Percentiles rank a stretch among this genome's conserved stretches.
phyloP scores from a whole-genome alignment of 805 yeast genomes.

The Blastobotrys mokoenaii region DNA sequence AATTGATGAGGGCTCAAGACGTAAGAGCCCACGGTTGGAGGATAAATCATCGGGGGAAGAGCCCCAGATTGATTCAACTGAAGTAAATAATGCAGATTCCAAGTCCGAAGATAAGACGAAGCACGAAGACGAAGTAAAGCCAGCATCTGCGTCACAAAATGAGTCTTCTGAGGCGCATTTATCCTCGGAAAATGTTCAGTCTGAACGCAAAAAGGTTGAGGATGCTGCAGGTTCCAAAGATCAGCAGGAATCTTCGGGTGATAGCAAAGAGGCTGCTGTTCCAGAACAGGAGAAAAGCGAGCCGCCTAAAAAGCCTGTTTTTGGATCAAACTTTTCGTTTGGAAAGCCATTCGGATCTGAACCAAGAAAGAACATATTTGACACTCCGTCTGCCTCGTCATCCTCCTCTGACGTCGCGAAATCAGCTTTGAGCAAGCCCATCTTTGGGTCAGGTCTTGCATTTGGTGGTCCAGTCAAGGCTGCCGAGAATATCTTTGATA shows the following conservation, averaged over 20 bases:
- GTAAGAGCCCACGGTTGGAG: constrained; percentile 6
- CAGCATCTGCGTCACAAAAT: background rate
- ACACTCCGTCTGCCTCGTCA: background rate
- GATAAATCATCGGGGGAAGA: constrained; percentile 2
- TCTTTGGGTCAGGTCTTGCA: constrained; percentile 3
- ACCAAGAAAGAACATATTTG: constrained; percentile 1
- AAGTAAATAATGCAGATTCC: background rate
- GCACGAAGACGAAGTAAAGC: background rate
- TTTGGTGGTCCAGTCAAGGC: constrained; percentile 1
- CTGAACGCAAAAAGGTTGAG: constrained; percentile 4
- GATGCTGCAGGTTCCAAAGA: constrained; percentile 9
- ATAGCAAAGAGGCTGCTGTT: constrained; percentile 1
- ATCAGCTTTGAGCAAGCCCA: constrained; percentile 9
- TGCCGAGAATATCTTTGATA: constrained; percentile 3
- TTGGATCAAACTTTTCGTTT: constrained; percentile 4
- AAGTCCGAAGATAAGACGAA: background rate
- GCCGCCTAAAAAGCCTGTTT: background rate
- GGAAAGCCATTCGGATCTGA: background rate
- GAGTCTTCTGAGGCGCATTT: background rate
- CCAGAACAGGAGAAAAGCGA: constrained; percentile 1
- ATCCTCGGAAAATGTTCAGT: background rate
- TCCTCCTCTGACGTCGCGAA: background rate
- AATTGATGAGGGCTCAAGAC: constrained; percentile 4
- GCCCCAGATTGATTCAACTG: background rate
- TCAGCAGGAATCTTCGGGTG: background rate